phyloP scores from a whole-genome alignment of 495 filamentous ascomycete species.

The Cairneyella variabilis region DNA sequence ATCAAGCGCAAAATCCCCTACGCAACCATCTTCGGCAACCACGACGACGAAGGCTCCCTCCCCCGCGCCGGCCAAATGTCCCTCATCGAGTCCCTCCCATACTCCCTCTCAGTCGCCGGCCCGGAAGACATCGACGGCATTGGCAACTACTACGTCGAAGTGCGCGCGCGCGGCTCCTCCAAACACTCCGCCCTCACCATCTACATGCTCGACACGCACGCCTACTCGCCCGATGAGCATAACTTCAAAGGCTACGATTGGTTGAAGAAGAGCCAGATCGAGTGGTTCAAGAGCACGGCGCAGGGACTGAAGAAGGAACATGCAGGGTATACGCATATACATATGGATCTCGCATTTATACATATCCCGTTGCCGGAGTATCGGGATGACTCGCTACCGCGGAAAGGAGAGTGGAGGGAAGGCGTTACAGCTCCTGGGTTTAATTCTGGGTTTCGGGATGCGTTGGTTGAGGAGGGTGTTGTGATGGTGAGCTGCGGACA shows the following conservation, averaged over 20 bases:
- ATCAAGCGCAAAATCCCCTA: slow-evolving; percentile 87
- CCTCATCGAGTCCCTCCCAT: slow-evolving; percentile 80
- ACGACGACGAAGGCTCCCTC: slow-evolving; percentile 89
- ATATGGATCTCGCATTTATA: slow-evolving; percentile 96
- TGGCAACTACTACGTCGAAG: slow-evolving; percentile 92
- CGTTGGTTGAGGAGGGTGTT: slow-evolving; percentile 77
- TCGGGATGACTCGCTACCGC: slow-evolving; percentile 42
- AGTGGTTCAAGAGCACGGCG: slow-evolving; percentile 83
- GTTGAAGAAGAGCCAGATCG: slow-evolving; percentile 89
- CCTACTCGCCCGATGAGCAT: slow-evolving; percentile 85
- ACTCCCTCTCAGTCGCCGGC: slow-evolving; percentile 78
- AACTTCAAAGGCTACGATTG: slow-evolving; percentile 89
- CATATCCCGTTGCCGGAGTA: slow-evolving; percentile 97
- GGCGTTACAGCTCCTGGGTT: slow-evolving; percentile 77
- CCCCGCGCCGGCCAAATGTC: slow-evolving; percentile 74
- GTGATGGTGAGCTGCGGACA: slow-evolving; percentile 88
- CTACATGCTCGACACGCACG: slow-evolving; percentile 90
- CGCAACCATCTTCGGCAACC: slow-evolving; percentile 93
- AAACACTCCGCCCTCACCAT: slow-evolving; percentile 86
- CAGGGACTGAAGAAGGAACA: slow-evolving; percentile 63
- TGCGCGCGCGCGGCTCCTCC: slow-evolving; percentile 73
- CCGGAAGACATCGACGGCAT: slow-evolving; percentile 81
- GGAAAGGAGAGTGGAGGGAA: slow-evolving; percentile 68
- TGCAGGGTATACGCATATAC: slow-evolving; percentile 79
- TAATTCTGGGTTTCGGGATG: slow-evolving; percentile 85